These are phyloP conservation scores for Suhomyces guaymorum DNA, from an alignment of 1,139 yeast species.

Conservation along the genomic window DNA sequence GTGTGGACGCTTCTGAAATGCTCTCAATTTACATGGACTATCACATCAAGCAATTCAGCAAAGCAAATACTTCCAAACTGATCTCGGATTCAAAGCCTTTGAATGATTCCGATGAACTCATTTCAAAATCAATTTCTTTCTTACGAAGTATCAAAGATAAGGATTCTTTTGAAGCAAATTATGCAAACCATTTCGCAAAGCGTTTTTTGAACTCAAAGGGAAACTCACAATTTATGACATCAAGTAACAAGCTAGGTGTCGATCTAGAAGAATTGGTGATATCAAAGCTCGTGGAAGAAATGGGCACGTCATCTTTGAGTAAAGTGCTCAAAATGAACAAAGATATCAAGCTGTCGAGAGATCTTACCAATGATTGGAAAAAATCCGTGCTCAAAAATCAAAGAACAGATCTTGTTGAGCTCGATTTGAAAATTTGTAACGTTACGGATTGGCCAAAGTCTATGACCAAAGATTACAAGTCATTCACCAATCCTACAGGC, in stretches of 20 bases:
- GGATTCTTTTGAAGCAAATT: conserved; percentile 83
- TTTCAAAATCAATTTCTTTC: conserved; percentile 59
- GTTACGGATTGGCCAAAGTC: conserved; percentile 53
- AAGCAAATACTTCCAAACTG: conserved; percentile 24
- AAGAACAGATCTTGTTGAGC: conserved; percentile 17
- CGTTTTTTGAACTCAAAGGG: conserved; percentile 61
- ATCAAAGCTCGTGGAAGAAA: conserved; percentile 69
- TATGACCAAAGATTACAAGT: conserved; percentile 59
- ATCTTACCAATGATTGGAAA: conserved; percentile 57
- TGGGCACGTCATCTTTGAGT: conserved; percentile 78
- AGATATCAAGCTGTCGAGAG: conserved; percentile 72
- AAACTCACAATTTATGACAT: conserved; percentile 16
- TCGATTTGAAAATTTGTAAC: conserved; percentile 58
- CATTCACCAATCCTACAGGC: conserved; percentile 34
- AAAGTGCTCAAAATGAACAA: conserved; percentile 87
- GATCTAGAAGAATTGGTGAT: conserved; percentile 75
- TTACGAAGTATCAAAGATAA: conserved; percentile 76
- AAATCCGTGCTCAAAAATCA: conserved; percentile 23
- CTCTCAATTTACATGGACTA: conserved; percentile 77
- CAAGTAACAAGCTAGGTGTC: conserved; percentile 32
- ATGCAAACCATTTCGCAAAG: conserved; percentile 87
- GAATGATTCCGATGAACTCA: conserved; percentile 54
- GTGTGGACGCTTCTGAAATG: conserved; percentile 63
- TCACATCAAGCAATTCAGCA: conserved; percentile 60
- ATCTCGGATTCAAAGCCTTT: conserved; percentile 26